Evolutionary conservation across 352 stramenopile species (phyloP).

Genomic region (Plasmopara muralis): DNA sequence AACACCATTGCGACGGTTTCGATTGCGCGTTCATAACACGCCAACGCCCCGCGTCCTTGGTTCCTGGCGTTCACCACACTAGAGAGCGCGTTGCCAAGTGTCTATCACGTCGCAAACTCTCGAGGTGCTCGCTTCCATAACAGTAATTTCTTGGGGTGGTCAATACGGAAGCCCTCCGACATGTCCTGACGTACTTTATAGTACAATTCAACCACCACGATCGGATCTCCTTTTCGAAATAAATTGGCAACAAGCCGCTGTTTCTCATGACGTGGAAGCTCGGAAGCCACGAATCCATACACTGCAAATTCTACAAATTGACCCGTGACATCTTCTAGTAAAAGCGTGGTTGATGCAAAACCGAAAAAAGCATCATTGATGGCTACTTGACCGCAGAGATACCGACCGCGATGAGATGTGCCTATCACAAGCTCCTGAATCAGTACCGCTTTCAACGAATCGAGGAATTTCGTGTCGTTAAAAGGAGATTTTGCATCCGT

Average conservation of each 20-base stretch:
- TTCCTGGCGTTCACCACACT: not conserved
- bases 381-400: constrained; percentile 25
- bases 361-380: constrained; percentile 27
- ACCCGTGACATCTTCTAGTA: constrained; percentile 26
- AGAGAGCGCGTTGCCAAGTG: constrained; percentile 1
- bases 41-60: not conserved
- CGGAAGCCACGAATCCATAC: constrained; percentile 17
- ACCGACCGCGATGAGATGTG: constrained; percentile 22
- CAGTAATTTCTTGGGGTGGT: constrained; percentile 7
- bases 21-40: not conserved
- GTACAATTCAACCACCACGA: constrained; percentile 25
- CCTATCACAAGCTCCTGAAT: constrained; percentile 15
- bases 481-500: constrained; percentile 4
- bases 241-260: constrained; percentile 6
- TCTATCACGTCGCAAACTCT: constrained; percentile 24
- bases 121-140: not conserved
- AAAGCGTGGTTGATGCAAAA: constrained; percentile 9
- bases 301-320: constrained; percentile 23
- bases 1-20: not conserved
- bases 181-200: constrained; percentile 26
- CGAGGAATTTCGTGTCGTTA: constrained; percentile 5
- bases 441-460: constrained; percentile 20
- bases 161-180: constrained; percentile 15
- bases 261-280: constrained; percentile 9
- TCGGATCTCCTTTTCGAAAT: constrained; percentile 20